Percentiles rank a stretch among this genome's conserved stretches.
Evolutionary conservation across 2,329 filamentous ascomycete species (phyloP).

Genomic region (Arthrobotrys conoides): DNA sequence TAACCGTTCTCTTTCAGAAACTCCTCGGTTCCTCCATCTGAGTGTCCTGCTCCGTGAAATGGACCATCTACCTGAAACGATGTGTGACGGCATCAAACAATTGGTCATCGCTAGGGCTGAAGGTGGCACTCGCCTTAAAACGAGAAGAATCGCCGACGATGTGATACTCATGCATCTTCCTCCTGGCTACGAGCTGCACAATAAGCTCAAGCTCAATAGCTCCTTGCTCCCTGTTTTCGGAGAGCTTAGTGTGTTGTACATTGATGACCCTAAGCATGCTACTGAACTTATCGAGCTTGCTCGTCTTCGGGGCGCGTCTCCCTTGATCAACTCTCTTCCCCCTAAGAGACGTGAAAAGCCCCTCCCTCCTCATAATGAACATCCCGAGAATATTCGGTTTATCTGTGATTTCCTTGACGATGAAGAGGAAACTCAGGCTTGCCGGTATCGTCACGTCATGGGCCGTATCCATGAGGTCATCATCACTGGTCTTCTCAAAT

Average conservation of each 20-base stretch:
- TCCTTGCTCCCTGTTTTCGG: conserved; percentile 30
- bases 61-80: conserved; percentile 1
- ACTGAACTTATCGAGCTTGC: conserved; percentile 46
- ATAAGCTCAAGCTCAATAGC: conserved; percentile 40
- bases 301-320: conserved; percentile 27
- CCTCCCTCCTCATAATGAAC: conserved; percentile 20
- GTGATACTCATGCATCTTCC: conserved; percentile 41
- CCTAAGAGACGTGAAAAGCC: conserved; percentile 14
- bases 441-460: conserved; percentile 46
- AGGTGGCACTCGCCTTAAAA: conserved; percentile 25
- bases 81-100: conserved; percentile 9
- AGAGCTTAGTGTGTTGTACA: conserved; percentile 33
- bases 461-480: conserved; percentile 42
- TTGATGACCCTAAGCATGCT: conserved; percentile 45
- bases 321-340: conserved; percentile 26
- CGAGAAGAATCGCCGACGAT: conserved; percentile 34
- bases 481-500: conserved; percentile 26
- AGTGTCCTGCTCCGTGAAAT: neutral
- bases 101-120: conserved; percentile 43
- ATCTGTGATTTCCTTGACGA: conserved; percentile 20
- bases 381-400: conserved; percentile 26
- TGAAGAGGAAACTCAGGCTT: conserved; percentile 17
- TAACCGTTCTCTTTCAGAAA: neutral
- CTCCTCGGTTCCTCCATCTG: neutral
- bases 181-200: conserved; percentile 42